phyloP scores from a whole-genome alignment of 768 basidiomycete genomes.

The Dacryopinax spathularia region DNA sequence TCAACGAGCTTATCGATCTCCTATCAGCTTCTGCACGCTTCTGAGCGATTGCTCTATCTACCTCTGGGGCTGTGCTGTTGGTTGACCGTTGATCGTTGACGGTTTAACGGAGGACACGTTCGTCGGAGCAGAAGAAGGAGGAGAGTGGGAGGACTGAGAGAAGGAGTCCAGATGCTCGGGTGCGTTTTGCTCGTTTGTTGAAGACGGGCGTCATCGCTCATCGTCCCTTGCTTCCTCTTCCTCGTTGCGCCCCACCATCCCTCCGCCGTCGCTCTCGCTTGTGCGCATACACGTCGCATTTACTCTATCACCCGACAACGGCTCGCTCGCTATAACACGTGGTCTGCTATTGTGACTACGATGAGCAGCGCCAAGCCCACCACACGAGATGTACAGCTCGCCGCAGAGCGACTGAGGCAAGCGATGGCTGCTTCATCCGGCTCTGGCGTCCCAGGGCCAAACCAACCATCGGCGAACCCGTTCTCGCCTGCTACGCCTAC shows the following conservation, averaged over 20 bases:
- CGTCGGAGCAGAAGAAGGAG: neutral
- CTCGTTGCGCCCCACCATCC: neutral
- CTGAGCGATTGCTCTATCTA: too few relatives aligned
- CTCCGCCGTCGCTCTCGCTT: neutral
- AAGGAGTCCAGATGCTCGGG: neutral
- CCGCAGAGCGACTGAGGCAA: neutral
- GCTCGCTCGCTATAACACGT: too few relatives aligned
- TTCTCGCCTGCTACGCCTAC: too few relatives aligned
- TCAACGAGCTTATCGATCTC: too few relatives aligned
- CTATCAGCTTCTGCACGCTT: too few relatives aligned
- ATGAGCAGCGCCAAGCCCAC: neutral
- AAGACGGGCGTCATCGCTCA: neutral
- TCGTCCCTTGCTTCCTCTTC: neutral
- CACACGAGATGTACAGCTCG: neutral
- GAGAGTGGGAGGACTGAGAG: neutral
- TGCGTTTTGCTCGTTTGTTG: neutral
- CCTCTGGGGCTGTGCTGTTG: too few relatives aligned
- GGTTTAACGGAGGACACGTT: neutral
- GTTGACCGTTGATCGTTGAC: neutral
- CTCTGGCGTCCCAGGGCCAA: neutral
- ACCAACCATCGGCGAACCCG: too few relatives aligned
- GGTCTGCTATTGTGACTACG: too few relatives aligned
- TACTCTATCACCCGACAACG: too few relatives aligned
- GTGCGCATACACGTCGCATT: neutral
- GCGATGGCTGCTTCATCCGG: neutral